A percentile compares a stretch with the other conserved stretches of the same genome.
These are phyloP conservation scores for Trichaptum fuscoviolaceum DNA, from an alignment of 768 basidiomycete genomes.

Conservation along the genomic window DNA sequence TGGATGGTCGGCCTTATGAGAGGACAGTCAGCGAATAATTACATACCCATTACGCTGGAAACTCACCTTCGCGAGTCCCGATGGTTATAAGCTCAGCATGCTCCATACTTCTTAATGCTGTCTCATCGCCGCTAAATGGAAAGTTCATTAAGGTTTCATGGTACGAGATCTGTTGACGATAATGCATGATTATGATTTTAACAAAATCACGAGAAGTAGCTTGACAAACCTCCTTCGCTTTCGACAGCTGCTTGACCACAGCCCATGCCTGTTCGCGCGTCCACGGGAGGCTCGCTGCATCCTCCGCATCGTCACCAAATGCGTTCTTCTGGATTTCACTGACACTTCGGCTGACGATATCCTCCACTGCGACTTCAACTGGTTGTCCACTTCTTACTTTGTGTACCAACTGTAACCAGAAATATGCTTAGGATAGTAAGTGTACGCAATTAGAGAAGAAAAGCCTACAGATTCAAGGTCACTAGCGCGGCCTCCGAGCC, in stretches of 20 bases:
- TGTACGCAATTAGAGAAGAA: background rate
- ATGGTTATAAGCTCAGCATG: slow-evolving; percentile 85
- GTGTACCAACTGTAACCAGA: slow-evolving; percentile 59
- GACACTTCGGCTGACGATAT: slow-evolving; percentile 76
- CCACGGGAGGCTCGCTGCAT: slow-evolving; percentile 82
- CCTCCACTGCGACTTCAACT: slow-evolving; percentile 81
- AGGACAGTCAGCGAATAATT: background rate
- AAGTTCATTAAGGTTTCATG: slow-evolving; percentile 75
- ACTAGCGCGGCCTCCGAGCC: slow-evolving; percentile 86
- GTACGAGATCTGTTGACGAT: slow-evolving; percentile 63
- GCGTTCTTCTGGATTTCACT: slow-evolving; percentile 84
- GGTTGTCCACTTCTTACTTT: slow-evolving; percentile 72
- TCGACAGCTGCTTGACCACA: slow-evolving; percentile 68
- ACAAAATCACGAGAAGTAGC: slow-evolving; percentile 23
- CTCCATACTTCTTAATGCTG: slow-evolving; percentile 77
- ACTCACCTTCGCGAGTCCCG: slow-evolving; percentile 63
- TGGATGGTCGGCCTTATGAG: slow-evolving; percentile 67
- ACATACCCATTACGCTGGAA: background rate
- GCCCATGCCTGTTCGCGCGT: slow-evolving; percentile 84
- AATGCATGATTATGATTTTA: background rate
- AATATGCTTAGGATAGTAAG: background rate
- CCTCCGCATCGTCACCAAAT: slow-evolving; percentile 90
- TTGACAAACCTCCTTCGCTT: slow-evolving; percentile 49
- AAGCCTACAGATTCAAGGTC: slow-evolving; percentile 75
- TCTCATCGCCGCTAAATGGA: slow-evolving; percentile 91